phyloP scores from a whole-genome alignment of 1,139 yeast genomes.

The Lodderomyces metapsilosis region DNA sequence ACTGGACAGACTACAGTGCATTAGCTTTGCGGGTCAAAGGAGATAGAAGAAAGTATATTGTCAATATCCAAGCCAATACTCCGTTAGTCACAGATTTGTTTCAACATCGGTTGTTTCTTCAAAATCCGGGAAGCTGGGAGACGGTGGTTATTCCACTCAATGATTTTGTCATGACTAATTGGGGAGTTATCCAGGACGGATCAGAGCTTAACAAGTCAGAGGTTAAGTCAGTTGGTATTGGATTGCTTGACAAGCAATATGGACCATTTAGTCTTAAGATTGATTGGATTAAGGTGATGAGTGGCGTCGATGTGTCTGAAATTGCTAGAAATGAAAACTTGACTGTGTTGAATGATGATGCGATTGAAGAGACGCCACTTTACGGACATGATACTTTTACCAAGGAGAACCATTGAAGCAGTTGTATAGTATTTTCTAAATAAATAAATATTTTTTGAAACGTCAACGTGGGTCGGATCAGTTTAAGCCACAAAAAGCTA shows the following conservation, averaged over 20 bases:
- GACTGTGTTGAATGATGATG: conserved; percentile 4
- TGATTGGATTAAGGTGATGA: conserved; percentile 73
- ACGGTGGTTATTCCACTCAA: conserved; percentile 74
- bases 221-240: conserved; percentile 75
- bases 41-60: conserved; percentile 71
- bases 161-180: conserved; percentile 79
- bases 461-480: neutral
- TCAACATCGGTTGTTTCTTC: conserved; percentile 76
- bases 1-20: conserved; percentile 59
- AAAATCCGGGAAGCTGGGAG: conserved; percentile 81
- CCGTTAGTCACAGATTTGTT: conserved; percentile 76
- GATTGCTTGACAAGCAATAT: conserved; percentile 73
- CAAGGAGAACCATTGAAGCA: neutral
- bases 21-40: conserved; percentile 72
- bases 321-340: conserved; percentile 17
- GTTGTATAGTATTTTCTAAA: neutral
- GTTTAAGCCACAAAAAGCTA: neutral
- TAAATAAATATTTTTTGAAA: neutral
- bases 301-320: conserved; percentile 50
- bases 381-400: conserved; percentile 2
- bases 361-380: conserved; percentile 4
- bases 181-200: conserved; percentile 77
- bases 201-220: conserved; percentile 58
- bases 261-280: conserved; percentile 73
- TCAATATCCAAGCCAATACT: conserved; percentile 78